Conservation (phyloP, 1,284 basidiomycete genomes). For the Ganoderma leucocontextum region DNA sequence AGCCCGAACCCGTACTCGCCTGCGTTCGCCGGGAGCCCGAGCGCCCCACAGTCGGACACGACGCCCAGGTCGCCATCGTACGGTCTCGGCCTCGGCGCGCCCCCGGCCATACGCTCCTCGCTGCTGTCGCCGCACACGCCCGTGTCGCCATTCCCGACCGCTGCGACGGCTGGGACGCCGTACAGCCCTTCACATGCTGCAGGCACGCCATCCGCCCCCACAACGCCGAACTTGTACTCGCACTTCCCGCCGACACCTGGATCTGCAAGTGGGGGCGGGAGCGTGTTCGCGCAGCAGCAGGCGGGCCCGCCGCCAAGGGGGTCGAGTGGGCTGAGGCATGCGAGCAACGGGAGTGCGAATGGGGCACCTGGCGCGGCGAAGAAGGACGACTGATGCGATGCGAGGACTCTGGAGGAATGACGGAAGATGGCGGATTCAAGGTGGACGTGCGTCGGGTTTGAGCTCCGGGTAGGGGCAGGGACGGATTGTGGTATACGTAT, state of each 20-base stretch:
- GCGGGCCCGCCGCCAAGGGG: constrained; percentile 21
- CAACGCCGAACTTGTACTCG: constrained; percentile 39
- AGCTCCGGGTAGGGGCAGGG: background rate
- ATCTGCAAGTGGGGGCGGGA: constrained; percentile 26
- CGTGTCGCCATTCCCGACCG: constrained; percentile 33
- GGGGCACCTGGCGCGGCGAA: constrained; percentile 37
- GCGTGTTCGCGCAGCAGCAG: constrained; percentile 38
- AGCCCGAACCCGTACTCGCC: constrained; percentile 37
- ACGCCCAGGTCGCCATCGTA: constrained; percentile 34
- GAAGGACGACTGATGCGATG: constrained; percentile 52
- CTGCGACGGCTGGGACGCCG: constrained; percentile 38
- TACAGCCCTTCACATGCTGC: constrained; percentile 26
- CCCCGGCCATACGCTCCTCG: constrained; percentile 25
- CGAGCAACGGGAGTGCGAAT: constrained; percentile 29
- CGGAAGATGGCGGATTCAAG: no score
- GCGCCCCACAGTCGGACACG: constrained; percentile 40
- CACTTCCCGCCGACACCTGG: constrained; percentile 52
- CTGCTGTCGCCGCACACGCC: constrained; percentile 23
- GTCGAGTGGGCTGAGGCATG: constrained; percentile 30
- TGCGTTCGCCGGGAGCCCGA: constrained; percentile 32
- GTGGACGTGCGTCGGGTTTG: background rate
- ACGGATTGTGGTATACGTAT: background rate
- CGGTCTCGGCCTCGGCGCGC: constrained; percentile 46
- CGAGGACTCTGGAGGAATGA: background rate
- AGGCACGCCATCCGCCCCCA: constrained; percentile 32